These are phyloP conservation scores for Ambrosia hybrid DNA, from an alignment of 140 eudicot species.

Conservation along the genomic window DNA sequence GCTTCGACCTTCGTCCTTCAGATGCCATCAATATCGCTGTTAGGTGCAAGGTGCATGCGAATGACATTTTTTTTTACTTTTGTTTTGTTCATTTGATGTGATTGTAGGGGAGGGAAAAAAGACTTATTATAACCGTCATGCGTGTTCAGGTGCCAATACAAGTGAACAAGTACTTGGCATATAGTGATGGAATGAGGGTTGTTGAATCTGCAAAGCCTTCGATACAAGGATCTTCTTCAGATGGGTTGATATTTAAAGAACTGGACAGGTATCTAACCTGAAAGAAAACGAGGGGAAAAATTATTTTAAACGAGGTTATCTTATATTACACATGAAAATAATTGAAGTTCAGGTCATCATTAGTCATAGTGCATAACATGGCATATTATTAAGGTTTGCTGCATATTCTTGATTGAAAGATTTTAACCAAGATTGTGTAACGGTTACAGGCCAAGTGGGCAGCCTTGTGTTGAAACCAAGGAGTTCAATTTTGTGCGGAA, in stretches of 20 bases:
- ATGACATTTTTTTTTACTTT: slow-evolving; percentile 8
- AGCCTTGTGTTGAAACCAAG: slow-evolving; percentile 69
- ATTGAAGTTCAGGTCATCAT: neutral
- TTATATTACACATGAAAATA: neutral
- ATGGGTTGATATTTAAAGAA: slow-evolving; percentile 53
- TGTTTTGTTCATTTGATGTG: neutral
- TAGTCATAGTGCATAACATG: neutral
- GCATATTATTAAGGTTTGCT: slow-evolving; percentile 1
- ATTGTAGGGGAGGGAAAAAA: neutral
- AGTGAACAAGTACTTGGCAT: slow-evolving; percentile 78
- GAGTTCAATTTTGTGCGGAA: slow-evolving; percentile 75
- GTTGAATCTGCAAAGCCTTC: slow-evolving; percentile 64
- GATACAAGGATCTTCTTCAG: slow-evolving; percentile 42
- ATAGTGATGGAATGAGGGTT: slow-evolving; percentile 80
- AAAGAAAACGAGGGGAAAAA: too few species aligned
- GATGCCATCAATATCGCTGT: slow-evolving; percentile 97
- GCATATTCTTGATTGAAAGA: neutral
- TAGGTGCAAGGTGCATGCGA: slow-evolving; percentile 66
- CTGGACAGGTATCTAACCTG: slow-evolving; percentile 58
- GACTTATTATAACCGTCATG: neutral
- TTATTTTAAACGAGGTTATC: neutral
- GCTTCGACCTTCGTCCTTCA: slow-evolving; percentile 89
- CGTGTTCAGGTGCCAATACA: slow-evolving; percentile 82
- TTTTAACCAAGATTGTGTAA: slow-evolving; percentile 15
- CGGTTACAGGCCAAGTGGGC: slow-evolving; percentile 71